phyloP scores from a whole-genome alignment of 106 monocot genomes.

The Triglochin maritima region DNA sequence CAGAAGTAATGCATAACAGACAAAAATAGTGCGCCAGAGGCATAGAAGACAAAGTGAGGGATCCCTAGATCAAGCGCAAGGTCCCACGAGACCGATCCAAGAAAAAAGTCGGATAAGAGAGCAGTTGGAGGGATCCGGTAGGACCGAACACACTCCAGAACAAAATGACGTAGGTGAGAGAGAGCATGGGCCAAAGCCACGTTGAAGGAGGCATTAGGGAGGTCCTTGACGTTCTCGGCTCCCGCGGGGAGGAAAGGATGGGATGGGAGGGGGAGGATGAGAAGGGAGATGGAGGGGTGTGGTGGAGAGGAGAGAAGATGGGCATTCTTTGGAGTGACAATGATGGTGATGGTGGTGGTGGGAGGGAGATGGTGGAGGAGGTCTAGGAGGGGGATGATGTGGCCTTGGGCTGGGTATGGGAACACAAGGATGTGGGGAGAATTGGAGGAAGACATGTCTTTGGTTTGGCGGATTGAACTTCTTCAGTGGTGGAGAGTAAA shows the following conservation, averaged over 20 bases:
- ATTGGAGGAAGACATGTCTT: neutral
- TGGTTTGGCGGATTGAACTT: neutral
- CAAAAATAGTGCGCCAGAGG: conserved; percentile 1
- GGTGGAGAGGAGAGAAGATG: conserved; percentile 1
- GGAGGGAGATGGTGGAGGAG: conserved; percentile 7
- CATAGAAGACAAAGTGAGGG: conserved; percentile 5
- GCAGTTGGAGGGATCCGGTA: conserved; percentile 2
- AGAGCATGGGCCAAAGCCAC: conserved; percentile 18
- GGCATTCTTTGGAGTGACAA: conserved; percentile 8
- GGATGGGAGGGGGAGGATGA: conserved; percentile 5
- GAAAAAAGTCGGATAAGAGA: conserved; percentile 9
- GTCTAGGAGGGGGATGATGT: conserved; percentile 36
- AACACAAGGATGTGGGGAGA: conserved; percentile 30
- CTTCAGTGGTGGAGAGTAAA: too few species aligned
- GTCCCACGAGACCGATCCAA: neutral
- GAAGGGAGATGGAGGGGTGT: conserved; percentile 8
- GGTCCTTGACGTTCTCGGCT: conserved; percentile 42
- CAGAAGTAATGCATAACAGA: conserved; percentile 7
- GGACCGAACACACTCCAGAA: conserved; percentile 34
- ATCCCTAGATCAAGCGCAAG: conserved; percentile 5
- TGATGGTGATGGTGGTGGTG: conserved; percentile 18
- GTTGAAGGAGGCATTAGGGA: conserved; percentile 6
- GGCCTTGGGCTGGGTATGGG: conserved; percentile 58
- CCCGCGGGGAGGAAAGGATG: conserved; percentile 29
- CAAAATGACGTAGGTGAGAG: conserved; percentile 21